Evolutionary conservation across 495 filamentous ascomycete species (phyloP).

Genomic region (Hypoxylon subgilvum): DNA sequence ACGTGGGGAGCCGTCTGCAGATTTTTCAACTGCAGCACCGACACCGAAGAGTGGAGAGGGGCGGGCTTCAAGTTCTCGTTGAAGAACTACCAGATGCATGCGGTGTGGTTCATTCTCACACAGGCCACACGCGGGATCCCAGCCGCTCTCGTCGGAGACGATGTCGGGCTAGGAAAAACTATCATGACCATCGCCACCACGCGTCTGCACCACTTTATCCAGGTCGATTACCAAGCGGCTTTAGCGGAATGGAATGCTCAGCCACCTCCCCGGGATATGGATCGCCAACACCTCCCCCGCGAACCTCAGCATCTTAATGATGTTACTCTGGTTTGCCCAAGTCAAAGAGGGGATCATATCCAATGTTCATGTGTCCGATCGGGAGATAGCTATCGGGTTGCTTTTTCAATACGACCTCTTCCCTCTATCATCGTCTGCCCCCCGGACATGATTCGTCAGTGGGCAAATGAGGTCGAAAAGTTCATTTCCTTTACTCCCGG

Average conservation of each 20-base stretch:
- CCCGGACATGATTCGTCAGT: background rate
- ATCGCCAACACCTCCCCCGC: too few species aligned
- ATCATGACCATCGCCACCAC: background rate
- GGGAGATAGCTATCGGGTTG: background rate
- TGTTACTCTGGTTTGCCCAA: constrained; percentile 3
- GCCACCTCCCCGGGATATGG: background rate
- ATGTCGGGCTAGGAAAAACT: constrained; percentile 12
- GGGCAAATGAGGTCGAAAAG: background rate
- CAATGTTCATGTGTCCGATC: constrained; percentile 7
- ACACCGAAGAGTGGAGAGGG: background rate
- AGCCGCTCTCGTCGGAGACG: constrained; percentile 5
- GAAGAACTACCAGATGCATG: constrained; percentile 3
- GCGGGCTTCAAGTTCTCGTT: background rate
- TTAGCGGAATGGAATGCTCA: background rate
- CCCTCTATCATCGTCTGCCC: constrained; percentile 1
- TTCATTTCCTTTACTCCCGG: background rate
- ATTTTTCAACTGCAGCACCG: background rate
- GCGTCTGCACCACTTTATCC: background rate
- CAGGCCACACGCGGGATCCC: background rate
- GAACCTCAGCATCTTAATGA: too few species aligned
- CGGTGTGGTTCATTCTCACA: constrained; percentile 6
- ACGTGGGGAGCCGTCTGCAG: background rate
- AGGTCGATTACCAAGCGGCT: background rate
- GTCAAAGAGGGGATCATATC: background rate
- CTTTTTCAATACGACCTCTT: background rate